Evolutionary conservation across 208 protist genomes (phyloP).

Genomic region (Novymonas esmeraldas): DNA sequence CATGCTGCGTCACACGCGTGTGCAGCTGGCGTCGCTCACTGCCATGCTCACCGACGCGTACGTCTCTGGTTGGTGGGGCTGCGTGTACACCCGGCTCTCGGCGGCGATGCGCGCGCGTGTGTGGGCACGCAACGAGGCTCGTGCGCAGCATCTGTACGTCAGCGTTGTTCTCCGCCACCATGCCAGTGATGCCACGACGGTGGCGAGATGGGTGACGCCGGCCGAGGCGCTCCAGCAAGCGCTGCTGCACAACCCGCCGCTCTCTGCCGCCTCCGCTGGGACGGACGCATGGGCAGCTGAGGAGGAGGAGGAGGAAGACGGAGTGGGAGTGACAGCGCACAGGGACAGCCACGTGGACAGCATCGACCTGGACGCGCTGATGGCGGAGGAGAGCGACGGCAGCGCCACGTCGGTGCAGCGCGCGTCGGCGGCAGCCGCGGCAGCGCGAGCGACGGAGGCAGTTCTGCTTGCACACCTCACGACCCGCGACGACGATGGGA

Average conservation of each 20-base stretch:
- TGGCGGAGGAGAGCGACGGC: background rate
- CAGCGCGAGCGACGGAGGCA: background rate
- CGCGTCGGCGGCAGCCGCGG: background rate
- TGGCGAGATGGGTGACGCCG: background rate
- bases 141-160: conserved; percentile 25
- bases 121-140: conserved; percentile 13
- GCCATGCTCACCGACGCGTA: conserved; percentile 11
- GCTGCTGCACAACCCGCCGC: background rate
- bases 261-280: background rate
- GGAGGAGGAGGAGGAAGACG: no score
- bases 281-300: no score
- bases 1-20: background rate
- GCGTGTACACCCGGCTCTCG: conserved; percentile 4
- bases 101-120: background rate
- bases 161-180: background rate
- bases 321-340: background rate
- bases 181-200: background rate
- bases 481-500: no score
- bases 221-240: conserved; percentile 17
- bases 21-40: background rate
- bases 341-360: background rate
- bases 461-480: conserved; percentile 6
- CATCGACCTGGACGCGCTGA: background rate
- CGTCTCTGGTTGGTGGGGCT: conserved; percentile 11
- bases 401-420: background rate